These are phyloP conservation scores for Sphagnum fallax DNA, from an alignment of 228 moss, liverwort and hornwort species.

Conservation along the genomic window DNA sequence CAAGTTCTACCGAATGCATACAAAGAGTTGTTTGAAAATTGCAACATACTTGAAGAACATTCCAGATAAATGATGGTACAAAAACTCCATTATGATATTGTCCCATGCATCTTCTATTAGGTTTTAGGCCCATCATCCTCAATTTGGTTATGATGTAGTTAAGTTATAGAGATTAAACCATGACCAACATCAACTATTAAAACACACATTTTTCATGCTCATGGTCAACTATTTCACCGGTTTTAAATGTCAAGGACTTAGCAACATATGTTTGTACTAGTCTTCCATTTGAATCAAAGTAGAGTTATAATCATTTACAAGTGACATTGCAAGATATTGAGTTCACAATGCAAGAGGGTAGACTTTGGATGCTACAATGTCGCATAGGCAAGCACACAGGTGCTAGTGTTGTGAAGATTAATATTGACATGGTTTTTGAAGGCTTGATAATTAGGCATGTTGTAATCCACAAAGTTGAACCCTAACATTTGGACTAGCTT, in stretches of 20 bases:
- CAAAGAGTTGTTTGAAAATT: constrained; percentile 74
- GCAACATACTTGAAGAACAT: constrained; percentile 80
- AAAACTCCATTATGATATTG: background rate
- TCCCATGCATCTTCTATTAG: no score
- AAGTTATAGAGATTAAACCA: no score
- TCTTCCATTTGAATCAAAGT: no score
- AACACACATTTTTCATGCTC: no score
- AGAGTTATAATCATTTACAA: no score
- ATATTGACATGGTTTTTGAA: constrained; percentile 81
- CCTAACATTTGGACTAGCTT: constrained; percentile 92
- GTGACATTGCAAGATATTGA: constrained; percentile 63
- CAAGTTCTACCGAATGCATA: constrained; percentile 75
- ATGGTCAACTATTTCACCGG: no score
- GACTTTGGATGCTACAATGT: constrained; percentile 97
- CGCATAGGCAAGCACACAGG: constrained; percentile 81
- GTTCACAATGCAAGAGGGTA: constrained; percentile 87
- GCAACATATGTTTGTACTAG: no score
- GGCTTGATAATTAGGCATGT: constrained; percentile 46
- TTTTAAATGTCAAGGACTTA: no score
- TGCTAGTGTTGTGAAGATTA: constrained; percentile 81
- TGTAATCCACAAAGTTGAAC: constrained; percentile 76
- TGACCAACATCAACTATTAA: no score
- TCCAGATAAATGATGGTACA: constrained; percentile 95
- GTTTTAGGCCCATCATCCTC: no score
- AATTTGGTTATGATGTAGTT: no score